Evolutionary conservation across 371 early-diverging fungal genomes (phyloP).

Genomic region (Mucor circinelloides): DNA sequence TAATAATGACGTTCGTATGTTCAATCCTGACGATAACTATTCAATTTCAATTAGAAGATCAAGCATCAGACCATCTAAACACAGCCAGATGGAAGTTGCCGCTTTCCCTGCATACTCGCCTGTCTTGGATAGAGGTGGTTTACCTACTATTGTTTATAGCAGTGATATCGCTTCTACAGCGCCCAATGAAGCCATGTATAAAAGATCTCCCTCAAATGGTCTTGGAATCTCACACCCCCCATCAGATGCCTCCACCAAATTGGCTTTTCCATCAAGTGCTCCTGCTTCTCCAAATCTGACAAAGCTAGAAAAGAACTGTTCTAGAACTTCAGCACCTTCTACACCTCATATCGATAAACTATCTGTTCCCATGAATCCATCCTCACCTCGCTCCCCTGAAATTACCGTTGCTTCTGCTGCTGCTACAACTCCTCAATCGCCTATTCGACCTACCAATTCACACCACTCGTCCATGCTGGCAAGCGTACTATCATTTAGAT

Average conservation of each 20-base stretch:
- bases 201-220: not conserved
- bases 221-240: conserved; percentile 16
- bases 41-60: conserved; percentile 41
- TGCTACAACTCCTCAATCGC: not conserved
- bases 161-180: not conserved
- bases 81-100: conserved; percentile 21
- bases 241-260: not conserved
- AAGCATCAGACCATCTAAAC: conserved; percentile 22
- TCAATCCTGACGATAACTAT: conserved; percentile 41
- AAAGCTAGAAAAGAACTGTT: not conserved
- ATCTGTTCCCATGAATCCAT: not conserved
- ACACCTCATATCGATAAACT: not conserved
- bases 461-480: conserved; percentile 14
- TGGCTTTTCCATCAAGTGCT: not conserved
- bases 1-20: conserved; percentile 38
- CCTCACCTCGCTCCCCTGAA: conserved; percentile 5
- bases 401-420: conserved; percentile 5
- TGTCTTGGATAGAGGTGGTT: not conserved
- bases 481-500: conserved; percentile 18
- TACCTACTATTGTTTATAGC: conserved; percentile 24
- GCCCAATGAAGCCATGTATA: not conserved
- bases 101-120: conserved; percentile 7
- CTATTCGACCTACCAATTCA: not conserved
- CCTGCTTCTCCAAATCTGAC: not conserved
- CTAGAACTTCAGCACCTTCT: not conserved